Percentiles rank a stretch among this genome's conserved stretches.
phyloP scores from a whole-genome alignment of 2,329 filamentous ascomycete genomes.

The Dothistroma pini region DNA sequence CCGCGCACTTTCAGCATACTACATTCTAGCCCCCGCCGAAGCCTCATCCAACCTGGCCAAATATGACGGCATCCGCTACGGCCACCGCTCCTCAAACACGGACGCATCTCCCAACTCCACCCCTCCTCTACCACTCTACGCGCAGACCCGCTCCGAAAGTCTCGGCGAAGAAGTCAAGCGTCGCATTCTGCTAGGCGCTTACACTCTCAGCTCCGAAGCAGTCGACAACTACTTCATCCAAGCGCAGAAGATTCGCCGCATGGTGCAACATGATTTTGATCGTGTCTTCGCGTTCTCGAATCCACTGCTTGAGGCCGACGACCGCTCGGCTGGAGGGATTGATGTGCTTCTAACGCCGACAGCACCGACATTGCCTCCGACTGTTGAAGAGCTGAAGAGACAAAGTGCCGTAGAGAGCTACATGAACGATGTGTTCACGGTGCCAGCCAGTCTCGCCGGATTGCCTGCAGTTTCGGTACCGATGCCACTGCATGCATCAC shows the following conservation, averaged over 20 bases:
- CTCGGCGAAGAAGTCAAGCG: slow-evolving; percentile 84
- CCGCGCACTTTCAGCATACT: slow-evolving; percentile 87
- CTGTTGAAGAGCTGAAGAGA: slow-evolving; percentile 47
- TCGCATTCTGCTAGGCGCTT: slow-evolving; percentile 83
- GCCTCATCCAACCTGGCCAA: slow-evolving; percentile 94
- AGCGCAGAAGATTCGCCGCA: slow-evolving; percentile 78
- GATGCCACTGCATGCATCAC: slow-evolving; percentile 39
- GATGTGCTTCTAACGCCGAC: slow-evolving; percentile 89
- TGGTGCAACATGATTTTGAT: slow-evolving; percentile 86
- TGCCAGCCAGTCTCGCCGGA: slow-evolving; percentile 88
- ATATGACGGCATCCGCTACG: slow-evolving; percentile 96
- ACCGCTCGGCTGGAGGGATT: slow-evolving; percentile 61
- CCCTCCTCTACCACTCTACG: slow-evolving; percentile 56
- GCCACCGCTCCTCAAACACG: slow-evolving; percentile 54
- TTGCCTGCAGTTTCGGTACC: slow-evolving; percentile 86
- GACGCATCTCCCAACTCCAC: slow-evolving; percentile 41
- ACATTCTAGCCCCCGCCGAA: slow-evolving; percentile 90
- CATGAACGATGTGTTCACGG: slow-evolving; percentile 92
- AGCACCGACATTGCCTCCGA: slow-evolving; percentile 70
- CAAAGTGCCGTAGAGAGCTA: slow-evolving; percentile 57
- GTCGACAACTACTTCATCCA: slow-evolving; percentile 97
- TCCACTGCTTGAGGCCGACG: slow-evolving; percentile 50
- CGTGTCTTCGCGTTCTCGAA: slow-evolving; percentile 67
- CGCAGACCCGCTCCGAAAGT: slow-evolving; percentile 65
- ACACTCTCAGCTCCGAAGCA: slow-evolving; percentile 81